Percentiles rank a stretch among this genome's conserved stretches.
phyloP scores from a whole-genome alignment of 257 asterid species.

The Perilla frutescens region DNA sequence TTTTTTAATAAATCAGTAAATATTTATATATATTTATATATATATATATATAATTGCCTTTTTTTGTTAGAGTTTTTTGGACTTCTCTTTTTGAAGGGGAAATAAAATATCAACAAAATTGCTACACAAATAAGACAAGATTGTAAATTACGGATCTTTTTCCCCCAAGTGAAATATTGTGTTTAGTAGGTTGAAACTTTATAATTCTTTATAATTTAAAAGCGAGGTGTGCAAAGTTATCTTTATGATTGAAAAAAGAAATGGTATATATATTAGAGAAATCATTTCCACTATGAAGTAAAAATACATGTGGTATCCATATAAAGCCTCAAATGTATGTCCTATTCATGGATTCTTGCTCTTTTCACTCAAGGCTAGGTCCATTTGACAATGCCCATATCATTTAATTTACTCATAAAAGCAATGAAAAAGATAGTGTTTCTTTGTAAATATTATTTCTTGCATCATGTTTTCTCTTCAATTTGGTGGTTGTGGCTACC shows the following conservation, averaged over 20 bases:
- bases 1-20: neutral
- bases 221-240: neutral
- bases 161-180: neutral
- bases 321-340: neutral
- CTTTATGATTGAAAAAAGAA: slow-evolving; percentile 16
- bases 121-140: neutral
- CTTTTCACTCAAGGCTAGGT: neutral
- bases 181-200: neutral
- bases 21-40: neutral
- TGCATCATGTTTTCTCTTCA: neutral
- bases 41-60: neutral
- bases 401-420: neutral
- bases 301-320: neutral
- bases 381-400: neutral
- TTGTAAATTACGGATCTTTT: neutral
- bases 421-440: neutral
- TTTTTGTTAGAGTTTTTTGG: neutral
- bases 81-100: neutral
- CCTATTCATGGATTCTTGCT: neutral
- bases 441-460: neutral
- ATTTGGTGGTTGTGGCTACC: neutral
- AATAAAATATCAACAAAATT: neutral
- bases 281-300: slow-evolving; percentile 3
- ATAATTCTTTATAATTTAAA: too few relatives aligned
- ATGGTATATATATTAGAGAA: neutral